Evolutionary conservation across 176 grass and related monocot genomes (phyloP), one percentile per base, ranked within the genome.

Genomic region (Cocos nucifera): DNA sequence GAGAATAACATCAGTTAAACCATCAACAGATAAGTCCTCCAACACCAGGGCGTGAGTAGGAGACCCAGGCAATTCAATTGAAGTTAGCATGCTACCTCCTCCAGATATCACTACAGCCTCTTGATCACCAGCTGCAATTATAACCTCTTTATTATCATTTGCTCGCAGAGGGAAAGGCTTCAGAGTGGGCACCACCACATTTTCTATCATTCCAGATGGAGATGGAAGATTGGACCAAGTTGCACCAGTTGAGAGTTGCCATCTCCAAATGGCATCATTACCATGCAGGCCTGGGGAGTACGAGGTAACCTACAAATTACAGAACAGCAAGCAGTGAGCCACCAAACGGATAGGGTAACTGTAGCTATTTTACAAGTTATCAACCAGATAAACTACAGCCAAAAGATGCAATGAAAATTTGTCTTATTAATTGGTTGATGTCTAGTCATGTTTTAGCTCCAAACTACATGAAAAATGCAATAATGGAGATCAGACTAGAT

Each of bases 201-300:
- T 91, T 76, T 97, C 93, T 73, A 79, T 91, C 87, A 97, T 88
- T 59, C 93, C 87, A 0, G 69, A 77, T 15, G 84, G 93, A 26
- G 93, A 91, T 55, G 87, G 87, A 4, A 97, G 87, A 69, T 97
- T 97, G 82, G 93, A 85, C 93, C 93, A 97, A 68, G 80, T 83
- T 17, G 87, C 93, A 15, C 84, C 81, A 50, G 87, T 80, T 19
- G 93, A 97, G 22, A 97, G 63, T 68, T 97, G 93, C 87, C 86
- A 97, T 57, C 81, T 86, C 93, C 87, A 97, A 23, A 91, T 53
- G 16, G 81, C 93, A n/a, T 78, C 81, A 6, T 91, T 81, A 63
- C 86, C 87, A 59, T 80, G 92, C 17, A 87, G 44, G 54, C 78
- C 84, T 17, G 93, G 84, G 5, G 87, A 85, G 65, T 91, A 97